These are phyloP conservation scores for Puccinia horiana DNA, from an alignment of 1,284 basidiomycete genomes.

Conservation along the genomic window DNA sequence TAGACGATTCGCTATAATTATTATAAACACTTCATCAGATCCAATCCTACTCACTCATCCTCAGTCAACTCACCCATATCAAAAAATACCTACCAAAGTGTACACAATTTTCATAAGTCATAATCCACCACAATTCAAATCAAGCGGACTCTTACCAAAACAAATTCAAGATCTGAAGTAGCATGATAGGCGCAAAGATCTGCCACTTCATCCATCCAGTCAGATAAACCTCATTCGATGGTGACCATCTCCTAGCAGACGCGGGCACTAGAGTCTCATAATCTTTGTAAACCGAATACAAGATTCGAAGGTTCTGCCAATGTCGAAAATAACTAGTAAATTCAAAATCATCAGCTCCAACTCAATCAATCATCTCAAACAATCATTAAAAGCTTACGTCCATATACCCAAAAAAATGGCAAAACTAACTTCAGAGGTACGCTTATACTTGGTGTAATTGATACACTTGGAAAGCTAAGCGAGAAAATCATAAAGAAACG, in stretches of 20 bases:
- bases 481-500: not conserved
- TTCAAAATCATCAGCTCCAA: not conserved
- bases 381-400: conserved; percentile 67
- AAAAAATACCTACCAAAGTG: conserved; percentile 42
- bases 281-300: conserved; percentile 82
- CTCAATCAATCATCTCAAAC: not conserved
- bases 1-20: conserved; percentile 49
- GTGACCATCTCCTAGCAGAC: conserved; percentile 53
- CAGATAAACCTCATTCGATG: conserved; percentile 71
- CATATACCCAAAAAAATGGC: conserved; percentile 72
- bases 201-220: conserved; percentile 67
- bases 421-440: conserved; percentile 69
- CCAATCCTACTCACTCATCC: too few relatives aligned
- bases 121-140: conserved; percentile 36
- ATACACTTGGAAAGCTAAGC: conserved; percentile 75
- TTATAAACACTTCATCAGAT: conserved; percentile 5
- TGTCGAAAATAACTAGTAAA: conserved; percentile 84
- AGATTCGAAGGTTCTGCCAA: conserved; percentile 82
- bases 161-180: conserved; percentile 78
- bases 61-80: conserved; percentile 46
- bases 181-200: conserved; percentile 72
- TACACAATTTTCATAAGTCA: not conserved
- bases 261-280: conserved; percentile 69
- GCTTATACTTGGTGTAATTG: conserved; percentile 71
- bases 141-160: conserved; percentile 61